Evolutionary conservation across 371 early-diverging fungal species (phyloP), one percentile per base, ranked within the genome.

Genomic region (Synchytrium microbalum): DNA sequence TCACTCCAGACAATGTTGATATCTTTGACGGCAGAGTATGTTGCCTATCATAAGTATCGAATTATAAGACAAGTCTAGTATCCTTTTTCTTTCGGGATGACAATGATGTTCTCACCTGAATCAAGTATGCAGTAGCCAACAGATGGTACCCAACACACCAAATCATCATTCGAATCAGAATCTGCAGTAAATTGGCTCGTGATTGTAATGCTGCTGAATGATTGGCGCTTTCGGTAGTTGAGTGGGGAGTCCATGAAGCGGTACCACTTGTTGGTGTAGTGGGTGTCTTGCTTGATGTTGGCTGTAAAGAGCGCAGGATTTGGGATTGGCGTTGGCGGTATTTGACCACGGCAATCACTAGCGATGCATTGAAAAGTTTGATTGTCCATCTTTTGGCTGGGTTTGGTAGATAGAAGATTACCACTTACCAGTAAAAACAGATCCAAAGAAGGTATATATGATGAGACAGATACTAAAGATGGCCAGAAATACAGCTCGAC

Each of bases 81-180:
- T 51, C 23, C 51, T 14, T 51, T 23, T 14, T 14, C 14, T 23
- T 51, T 51, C 23, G 51, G 14, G 51, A 14, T 51, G 23, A 51
- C 23, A 57, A 57, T 14, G 13, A 13, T 29, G 23, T 16, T 23
- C 13, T 29, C 58, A 57, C 58, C 58, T 57, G 58, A 29, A 57
- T 57, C 58, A 57, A 14, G 30, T 57, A 57, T 23, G 24, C 14
- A 23, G 16, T 57, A 13, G 58, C 58, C 25, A 57, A 29, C 19
- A 57, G 19, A 24, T 57, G 58, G 58, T 57, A 57, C 30, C 58
- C 58, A 24, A 57, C 25, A 57, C 58, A 57, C 58, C 58, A 57
- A 29, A 29, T 29, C 25, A 57, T 16, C 58, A 57, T 57, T 19
- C 58, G 14, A 24, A 14, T 13, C 19, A 57, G 25, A 24, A 29